phyloP scores from a whole-genome alignment of 257 asterid genomes.

The Solanum chmielewskii region DNA sequence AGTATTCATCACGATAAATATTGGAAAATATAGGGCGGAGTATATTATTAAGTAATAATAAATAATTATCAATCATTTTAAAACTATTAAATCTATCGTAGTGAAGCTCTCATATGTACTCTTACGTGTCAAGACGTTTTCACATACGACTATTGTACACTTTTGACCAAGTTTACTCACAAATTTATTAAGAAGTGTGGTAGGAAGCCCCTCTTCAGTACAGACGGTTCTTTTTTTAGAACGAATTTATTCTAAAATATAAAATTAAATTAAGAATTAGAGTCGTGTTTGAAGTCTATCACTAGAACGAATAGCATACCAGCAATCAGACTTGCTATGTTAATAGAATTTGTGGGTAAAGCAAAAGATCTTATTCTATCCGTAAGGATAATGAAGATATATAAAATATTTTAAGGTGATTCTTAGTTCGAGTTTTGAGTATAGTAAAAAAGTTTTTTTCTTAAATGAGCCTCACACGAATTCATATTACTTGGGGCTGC shows the following conservation, averaged over 20 bases:
- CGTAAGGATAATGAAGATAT: no score
- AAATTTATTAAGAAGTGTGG: not conserved
- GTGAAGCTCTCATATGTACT: not conserved
- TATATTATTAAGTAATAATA: not conserved
- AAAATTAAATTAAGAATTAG: no score
- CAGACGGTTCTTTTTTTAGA: no score
- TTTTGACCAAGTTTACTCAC: not conserved
- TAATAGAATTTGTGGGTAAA: no score
- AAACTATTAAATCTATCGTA: not conserved
- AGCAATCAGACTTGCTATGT: no score
- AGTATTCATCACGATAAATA: not conserved
- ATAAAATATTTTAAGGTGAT: not conserved
- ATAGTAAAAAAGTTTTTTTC: not conserved
- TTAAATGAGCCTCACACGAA: not conserved
- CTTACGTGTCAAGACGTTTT: not conserved
- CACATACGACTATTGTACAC: not conserved
- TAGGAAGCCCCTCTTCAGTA: no score
- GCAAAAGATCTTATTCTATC: no score
- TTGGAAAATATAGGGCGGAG: not conserved
- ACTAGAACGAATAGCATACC: no score
- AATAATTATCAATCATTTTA: not conserved
- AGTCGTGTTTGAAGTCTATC: fast-evolving
- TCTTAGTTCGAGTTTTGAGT: not conserved
- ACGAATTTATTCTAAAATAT: no score
- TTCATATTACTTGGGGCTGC: no score